phyloP scores from a whole-genome alignment of 495 filamentous ascomycete species.

The Penicillium robsamsonii region DNA sequence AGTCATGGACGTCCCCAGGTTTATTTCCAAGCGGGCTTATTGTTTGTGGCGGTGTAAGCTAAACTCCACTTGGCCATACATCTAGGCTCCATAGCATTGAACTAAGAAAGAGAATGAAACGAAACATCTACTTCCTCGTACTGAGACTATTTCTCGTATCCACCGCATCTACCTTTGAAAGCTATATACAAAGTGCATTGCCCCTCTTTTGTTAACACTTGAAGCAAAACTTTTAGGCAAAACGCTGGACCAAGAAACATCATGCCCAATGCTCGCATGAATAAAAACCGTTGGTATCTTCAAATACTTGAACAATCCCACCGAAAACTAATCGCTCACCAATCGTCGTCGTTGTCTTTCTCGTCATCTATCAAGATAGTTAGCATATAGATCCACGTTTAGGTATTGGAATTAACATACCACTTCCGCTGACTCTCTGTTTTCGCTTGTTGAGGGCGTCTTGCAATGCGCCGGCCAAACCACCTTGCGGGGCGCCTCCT shows the following conservation, averaged over 20 bases:
- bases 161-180: conserved; percentile 13
- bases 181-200: conserved; percentile 24
- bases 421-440: conserved; percentile 83
- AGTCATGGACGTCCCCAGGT: neutral
- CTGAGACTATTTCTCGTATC: neutral
- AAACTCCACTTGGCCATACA: neutral
- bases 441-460: conserved; percentile 76
- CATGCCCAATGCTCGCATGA: conserved; percentile 24
- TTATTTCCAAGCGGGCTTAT: neutral
- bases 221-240: conserved; percentile 25
- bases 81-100: neutral
- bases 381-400: conserved; percentile 10
- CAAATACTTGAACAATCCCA: conserved; percentile 14
- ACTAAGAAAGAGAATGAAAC: neutral
- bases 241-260: conserved; percentile 15
- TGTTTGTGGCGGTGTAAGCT: neutral
- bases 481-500: conserved; percentile 57
- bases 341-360: conserved; percentile 74
- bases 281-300: conserved; percentile 24
- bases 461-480: conserved; percentile 79
- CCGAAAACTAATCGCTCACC: conserved; percentile 42
- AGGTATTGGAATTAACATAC: conserved; percentile 55
- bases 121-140: neutral
- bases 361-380: conserved; percentile 64
- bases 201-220: conserved; percentile 10